Evolutionary conservation across 2,329 filamentous ascomycete species (phyloP).

Genomic region (Stenocarpella maydis): DNA sequence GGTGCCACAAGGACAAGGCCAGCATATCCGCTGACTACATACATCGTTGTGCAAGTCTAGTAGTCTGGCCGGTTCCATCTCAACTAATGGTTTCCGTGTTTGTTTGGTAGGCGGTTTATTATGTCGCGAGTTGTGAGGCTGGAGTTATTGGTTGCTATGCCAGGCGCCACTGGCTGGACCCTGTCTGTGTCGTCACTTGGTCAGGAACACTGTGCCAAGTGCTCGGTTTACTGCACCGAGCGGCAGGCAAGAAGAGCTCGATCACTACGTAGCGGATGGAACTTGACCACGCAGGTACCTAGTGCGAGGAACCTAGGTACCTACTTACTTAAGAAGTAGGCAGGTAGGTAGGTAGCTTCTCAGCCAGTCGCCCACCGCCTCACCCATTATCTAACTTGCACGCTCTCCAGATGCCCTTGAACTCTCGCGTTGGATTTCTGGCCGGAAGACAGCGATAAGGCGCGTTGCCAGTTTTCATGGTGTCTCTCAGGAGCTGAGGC

Average conservation of each 20-base stretch:
- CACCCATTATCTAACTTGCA: not conserved
- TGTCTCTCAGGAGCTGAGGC: not conserved
- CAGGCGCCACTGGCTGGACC: not conserved
- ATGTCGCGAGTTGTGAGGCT: not conserved
- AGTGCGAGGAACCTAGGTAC: not conserved
- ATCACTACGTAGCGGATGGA: no score
- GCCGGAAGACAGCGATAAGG: not conserved
- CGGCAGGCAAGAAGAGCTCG: slow-evolving; percentile 27
- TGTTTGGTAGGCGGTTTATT: not conserved
- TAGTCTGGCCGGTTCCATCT: not conserved
- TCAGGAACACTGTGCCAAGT: not conserved
- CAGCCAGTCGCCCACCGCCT: not conserved
- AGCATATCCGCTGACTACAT: not conserved
- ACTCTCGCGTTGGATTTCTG: not conserved
- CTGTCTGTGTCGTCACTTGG: not conserved
- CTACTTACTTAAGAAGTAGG: not conserved
- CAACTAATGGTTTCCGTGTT: not conserved
- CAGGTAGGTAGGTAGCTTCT: slow-evolving; percentile 1
- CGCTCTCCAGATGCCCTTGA: not conserved
- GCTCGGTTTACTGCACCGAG: not conserved
- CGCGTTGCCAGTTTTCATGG: not conserved
- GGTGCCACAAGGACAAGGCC: not conserved
- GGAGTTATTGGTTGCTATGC: not conserved
- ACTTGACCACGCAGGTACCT: not conserved
- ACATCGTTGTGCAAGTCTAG: not conserved